Base-by-base conservation (phyloP, 805 yeast species). In the Myxozyma lipomycoides region DNA sequence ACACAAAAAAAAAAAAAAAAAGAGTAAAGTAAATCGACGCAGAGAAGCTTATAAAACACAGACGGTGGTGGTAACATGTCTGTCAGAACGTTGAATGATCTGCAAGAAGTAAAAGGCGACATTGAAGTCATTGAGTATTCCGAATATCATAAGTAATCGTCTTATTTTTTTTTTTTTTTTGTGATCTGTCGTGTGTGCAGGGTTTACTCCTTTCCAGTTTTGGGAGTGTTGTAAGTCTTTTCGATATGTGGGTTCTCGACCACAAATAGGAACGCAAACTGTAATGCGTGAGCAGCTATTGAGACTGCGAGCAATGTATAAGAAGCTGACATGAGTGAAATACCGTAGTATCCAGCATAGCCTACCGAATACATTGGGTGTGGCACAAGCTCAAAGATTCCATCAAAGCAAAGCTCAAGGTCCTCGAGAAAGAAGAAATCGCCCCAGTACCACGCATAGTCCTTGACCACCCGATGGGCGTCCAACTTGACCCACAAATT, bases 381-480 rank as follows among this genome's bases (percentile, higher is more conserved):
- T 18, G 95, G 95, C 15, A 89, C 86, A 75, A 86, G 77, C 67
- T 86, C 91, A 66, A 86, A 86, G 7, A 86, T 93, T 38, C 95
- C 95, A 65, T 87, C 95, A 68, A 86, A 86, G 26, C 86, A 83
- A 61, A 86, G 74, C 51, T 83, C 83, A 39, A 74, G 68, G 49
- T 79, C 81, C 64, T 84, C 85, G 48, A 88, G 72, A 70, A 86
- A 86, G 75, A 86, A 86, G 70, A 86, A 86, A 68, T 87, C 95
- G 24, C 95, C 95, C 95, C 95, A 86, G 67, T 86, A 86, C 95
- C 95, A 86, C 9, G 95, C 95, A 64, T 82, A 86, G 64, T 86
- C 95, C 66, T 86, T 86, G 52, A 86, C 89, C 18, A 86, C 89
- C 58, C 89, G 77, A 66, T 86, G 95, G 30, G 95, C 95, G 66